phyloP scores from a whole-genome alignment of 108 stramenopile species.

The Epipyxis sp. region DNA sequence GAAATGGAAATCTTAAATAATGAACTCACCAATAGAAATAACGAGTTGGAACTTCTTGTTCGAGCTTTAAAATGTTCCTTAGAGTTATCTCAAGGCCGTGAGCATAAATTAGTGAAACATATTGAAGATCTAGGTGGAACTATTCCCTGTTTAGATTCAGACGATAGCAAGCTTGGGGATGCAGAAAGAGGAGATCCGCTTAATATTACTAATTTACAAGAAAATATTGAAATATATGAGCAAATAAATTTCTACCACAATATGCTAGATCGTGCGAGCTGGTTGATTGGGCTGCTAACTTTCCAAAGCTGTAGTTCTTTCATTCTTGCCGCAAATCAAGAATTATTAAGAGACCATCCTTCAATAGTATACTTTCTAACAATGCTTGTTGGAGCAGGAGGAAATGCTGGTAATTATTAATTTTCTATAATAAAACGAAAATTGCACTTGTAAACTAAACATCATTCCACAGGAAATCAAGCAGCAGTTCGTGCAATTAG shows the following conservation, averaged over 20 bases:
- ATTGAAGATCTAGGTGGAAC: not conserved
- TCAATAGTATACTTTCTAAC: slow-evolving; percentile 80
- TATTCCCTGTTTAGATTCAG: not conserved
- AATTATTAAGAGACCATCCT: slow-evolving; percentile 68
- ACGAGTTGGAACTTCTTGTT: not conserved
- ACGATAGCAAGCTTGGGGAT: not conserved
- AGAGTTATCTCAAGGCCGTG: not conserved
- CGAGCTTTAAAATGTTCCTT: not conserved
- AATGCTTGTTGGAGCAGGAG: slow-evolving; percentile 77
- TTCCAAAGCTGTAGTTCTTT: slow-evolving; percentile 75
- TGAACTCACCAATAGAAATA: not conserved
- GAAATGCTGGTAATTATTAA: slow-evolving; percentile 44
- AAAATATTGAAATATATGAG: not conserved
- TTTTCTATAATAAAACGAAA: slow-evolving; percentile 23
- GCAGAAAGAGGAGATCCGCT: not conserved
- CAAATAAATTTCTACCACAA: not conserved
- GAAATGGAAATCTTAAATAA: no score
- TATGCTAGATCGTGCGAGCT: slow-evolving; percentile 67
- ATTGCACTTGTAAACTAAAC: slow-evolving; percentile 79
- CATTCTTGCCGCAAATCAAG: slow-evolving; percentile 71
- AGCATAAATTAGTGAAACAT: not conserved
- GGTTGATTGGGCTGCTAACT: slow-evolving; percentile 78
- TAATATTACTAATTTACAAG: not conserved
- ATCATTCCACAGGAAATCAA: no score
- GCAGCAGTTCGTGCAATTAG: slow-evolving; percentile 70